These are phyloP conservation scores for Ceratopteris richardii DNA, from an alignment of 75 land plant species.

Conservation along the genomic window DNA sequence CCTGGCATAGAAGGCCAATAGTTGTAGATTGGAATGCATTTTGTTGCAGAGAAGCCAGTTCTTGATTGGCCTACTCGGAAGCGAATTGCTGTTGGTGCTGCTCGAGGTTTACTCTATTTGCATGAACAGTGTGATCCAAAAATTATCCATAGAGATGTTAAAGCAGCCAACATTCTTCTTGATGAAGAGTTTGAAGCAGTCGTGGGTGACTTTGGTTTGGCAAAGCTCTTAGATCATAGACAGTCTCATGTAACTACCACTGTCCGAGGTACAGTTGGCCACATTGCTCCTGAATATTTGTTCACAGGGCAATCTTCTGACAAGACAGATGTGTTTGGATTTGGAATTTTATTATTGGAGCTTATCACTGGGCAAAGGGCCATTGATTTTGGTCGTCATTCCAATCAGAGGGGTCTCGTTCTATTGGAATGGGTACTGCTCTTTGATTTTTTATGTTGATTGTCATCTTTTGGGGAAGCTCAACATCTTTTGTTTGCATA, in stretches of 20 bases:
- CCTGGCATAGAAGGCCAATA: too few species aligned
- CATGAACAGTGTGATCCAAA: constrained; percentile 91
- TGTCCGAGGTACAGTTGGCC: constrained; percentile 83
- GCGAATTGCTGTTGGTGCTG: constrained; percentile 70
- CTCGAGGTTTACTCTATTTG: constrained; percentile 70
- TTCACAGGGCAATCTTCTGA: constrained; percentile 90
- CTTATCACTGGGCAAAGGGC: constrained; percentile 73
- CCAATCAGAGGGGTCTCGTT: constrained; percentile 54
- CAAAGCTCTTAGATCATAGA: constrained; percentile 65
- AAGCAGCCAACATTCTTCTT: constrained; percentile 85
- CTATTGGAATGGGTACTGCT: constrained; percentile 60
- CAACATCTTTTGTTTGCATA: too few species aligned
- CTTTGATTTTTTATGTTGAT: too few species aligned
- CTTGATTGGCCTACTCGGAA: constrained; percentile 70
- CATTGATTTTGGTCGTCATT: constrained; percentile 29
- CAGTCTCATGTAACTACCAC: constrained; percentile 90
- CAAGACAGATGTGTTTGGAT: constrained; percentile 88
- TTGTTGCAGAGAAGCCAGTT: constrained; percentile 28
- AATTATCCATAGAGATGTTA: constrained; percentile 88
- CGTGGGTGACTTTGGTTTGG: constrained; percentile 90
- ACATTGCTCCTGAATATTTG: constrained; percentile 88
- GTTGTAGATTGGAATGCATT: too few species aligned
- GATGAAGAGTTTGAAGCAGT: constrained; percentile 86
- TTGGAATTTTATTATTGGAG: constrained; percentile 73
- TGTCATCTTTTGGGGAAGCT: too few species aligned